Conservation (phyloP, 2,329 filamentous ascomycete species). For the Monosporascus sp. region DNA sequence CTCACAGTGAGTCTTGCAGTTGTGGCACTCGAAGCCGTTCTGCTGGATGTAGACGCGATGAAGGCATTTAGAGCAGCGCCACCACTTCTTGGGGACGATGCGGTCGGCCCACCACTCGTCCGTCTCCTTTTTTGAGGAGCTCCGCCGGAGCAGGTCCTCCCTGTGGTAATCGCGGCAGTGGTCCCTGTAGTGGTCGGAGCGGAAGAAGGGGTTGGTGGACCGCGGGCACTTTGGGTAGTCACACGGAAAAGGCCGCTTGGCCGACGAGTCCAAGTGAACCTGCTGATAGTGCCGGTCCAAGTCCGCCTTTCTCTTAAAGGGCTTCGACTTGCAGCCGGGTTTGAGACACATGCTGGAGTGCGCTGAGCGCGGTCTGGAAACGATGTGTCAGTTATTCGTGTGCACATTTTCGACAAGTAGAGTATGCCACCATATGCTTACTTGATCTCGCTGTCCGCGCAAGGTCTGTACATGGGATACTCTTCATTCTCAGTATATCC, state of each 20-base stretch:
- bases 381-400: background rate
- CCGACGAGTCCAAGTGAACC: conserved; percentile 36
- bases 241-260: conserved; percentile 41
- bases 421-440: background rate
- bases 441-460: conserved; percentile 4
- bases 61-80: conserved; percentile 51
- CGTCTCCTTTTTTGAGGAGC: conserved; percentile 17
- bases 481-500: conserved; percentile 2
- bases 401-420: background rate
- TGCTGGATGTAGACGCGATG: conserved; percentile 35
- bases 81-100: conserved; percentile 39
- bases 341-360: conserved; percentile 15
- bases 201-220: conserved; percentile 40
- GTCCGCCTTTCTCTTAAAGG: conserved; percentile 49
- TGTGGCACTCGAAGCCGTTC: conserved; percentile 39
- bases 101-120: conserved; percentile 35
- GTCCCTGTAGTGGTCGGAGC: conserved; percentile 52
- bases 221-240: conserved; percentile 47
- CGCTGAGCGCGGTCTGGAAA: background rate
- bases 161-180: conserved; percentile 51
- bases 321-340: conserved; percentile 33
- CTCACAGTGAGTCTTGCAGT: conserved; percentile 43
- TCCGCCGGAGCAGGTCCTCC: conserved; percentile 36
- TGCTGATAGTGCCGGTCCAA: conserved; percentile 48
- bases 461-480: conserved; percentile 6